Evolutionary conservation across 495 filamentous ascomycete species (phyloP).

Genomic region (Talaromyces ruber): DNA sequence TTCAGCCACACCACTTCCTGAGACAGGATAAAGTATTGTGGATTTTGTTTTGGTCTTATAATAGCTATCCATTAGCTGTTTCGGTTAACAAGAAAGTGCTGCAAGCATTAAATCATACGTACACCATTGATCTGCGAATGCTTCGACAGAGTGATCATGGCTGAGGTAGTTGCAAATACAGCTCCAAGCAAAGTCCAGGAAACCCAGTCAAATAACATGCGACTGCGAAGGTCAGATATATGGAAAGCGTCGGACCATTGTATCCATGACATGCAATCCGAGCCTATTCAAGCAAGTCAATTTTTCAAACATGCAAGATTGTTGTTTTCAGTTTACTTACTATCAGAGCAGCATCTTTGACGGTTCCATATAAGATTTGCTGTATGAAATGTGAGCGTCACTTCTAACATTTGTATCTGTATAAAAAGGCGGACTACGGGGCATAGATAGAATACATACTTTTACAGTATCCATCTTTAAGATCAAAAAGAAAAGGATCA

Average conservation of each 20-base stretch:
- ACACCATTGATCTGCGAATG: background rate
- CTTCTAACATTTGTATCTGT: background rate
- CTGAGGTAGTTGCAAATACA: background rate
- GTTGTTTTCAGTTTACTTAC: background rate
- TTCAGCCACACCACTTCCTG: background rate
- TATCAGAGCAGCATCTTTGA: background rate
- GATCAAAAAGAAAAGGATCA: background rate
- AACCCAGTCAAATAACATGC: background rate
- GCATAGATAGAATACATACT: background rate
- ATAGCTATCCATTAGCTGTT: background rate
- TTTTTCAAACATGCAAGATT: background rate
- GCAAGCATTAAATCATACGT: background rate
- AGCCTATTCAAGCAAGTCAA: background rate
- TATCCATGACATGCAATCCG: background rate
- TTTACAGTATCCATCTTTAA: background rate
- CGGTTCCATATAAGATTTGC: background rate
- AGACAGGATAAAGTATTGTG: background rate
- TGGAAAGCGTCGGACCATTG: background rate
- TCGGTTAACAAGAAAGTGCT: background rate
- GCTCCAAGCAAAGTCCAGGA: background rate
- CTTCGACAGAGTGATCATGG: background rate
- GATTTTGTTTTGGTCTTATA: background rate
- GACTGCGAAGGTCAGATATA: background rate
- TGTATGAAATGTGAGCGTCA: background rate
- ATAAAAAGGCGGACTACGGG: background rate